Conservation (phyloP, 2,329 filamentous ascomycete genomes). For the Fonsecaea pugnacius region DNA sequence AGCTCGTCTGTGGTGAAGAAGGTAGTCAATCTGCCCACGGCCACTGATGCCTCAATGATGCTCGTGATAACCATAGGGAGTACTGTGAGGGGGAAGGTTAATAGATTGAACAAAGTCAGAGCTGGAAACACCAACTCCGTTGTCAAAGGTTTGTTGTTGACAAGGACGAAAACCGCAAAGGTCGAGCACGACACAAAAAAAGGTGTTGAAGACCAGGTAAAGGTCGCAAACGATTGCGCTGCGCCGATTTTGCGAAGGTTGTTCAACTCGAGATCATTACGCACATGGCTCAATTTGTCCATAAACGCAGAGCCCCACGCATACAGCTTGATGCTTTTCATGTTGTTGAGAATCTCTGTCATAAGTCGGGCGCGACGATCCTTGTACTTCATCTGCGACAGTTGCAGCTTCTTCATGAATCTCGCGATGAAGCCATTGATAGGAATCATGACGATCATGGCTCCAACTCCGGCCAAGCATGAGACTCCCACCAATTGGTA, state of each 20-base stretch:
- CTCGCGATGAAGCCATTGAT: constrained; percentile 90
- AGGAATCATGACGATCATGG: constrained; percentile 98
- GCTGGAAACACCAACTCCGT: constrained; percentile 97
- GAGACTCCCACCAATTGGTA: constrained; percentile 94
- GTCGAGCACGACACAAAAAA: constrained; percentile 98
- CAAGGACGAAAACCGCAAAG: constrained; percentile 91
- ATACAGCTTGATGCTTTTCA: constrained; percentile 99
- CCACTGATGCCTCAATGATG: constrained; percentile 94
- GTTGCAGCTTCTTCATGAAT: constrained; percentile 92
- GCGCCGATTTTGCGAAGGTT: constrained; percentile 95
- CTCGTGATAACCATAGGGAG: constrained; percentile 98
- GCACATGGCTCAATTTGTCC: constrained; percentile 93
- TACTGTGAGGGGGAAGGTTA: constrained; percentile 92
- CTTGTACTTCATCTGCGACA: constrained; percentile 99
- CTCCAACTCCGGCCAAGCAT: constrained; percentile 92
- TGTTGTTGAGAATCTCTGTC: constrained; percentile 98
- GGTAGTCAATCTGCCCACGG: constrained; percentile 79
- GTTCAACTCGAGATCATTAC: constrained; percentile 94
- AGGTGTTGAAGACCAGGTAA: constrained; percentile 96
- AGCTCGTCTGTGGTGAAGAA: constrained; percentile 89
- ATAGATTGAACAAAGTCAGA: constrained; percentile 87
- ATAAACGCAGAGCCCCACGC: constrained; percentile 97
- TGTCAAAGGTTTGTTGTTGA: constrained; percentile 76
- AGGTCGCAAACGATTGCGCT: constrained; percentile 91
- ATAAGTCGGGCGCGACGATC: constrained; percentile 90